These are phyloP conservation scores for Tetragonia tetragonoides DNA, from an alignment of 148 eudicot species.

Conservation along the genomic window DNA sequence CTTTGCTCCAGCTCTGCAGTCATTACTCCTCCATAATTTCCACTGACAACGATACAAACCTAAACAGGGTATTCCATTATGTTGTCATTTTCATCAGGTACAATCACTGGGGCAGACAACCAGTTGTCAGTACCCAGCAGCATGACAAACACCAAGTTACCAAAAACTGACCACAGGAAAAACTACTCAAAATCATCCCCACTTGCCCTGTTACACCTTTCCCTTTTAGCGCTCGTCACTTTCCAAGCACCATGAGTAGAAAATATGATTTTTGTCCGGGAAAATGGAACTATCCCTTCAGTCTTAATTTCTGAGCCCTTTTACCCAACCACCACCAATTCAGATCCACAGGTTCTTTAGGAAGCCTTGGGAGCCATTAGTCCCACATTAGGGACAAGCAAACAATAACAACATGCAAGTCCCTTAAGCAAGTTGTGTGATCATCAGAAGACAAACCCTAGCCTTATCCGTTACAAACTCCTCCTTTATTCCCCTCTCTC, in stretches of 20 bases:
- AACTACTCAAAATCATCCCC: not conserved
- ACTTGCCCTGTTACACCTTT: not conserved
- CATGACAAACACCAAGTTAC: not conserved
- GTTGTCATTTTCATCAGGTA: slow-evolving; percentile 7
- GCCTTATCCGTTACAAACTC: not conserved
- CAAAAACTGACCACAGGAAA: not conserved
- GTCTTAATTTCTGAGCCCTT: not conserved
- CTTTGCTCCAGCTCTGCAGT: not conserved
- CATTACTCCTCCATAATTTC: not conserved
- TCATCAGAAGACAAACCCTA: not conserved
- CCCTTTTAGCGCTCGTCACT: not conserved
- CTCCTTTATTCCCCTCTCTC: not conserved
- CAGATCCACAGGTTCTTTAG: not conserved
- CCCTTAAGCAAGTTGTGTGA: not conserved
- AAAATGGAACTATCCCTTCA: not conserved
- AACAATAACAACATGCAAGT: not conserved
- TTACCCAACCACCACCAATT: not conserved
- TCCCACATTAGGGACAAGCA: not conserved
- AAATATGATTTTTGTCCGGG: not conserved
- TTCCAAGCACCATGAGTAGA: not conserved
- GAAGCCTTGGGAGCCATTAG: not conserved
- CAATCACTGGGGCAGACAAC: not conserved
- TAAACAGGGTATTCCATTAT: not conserved
- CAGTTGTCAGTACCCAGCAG: not conserved
- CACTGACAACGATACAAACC: not conserved